phyloP scores from a whole-genome alignment of 306 rosid genomes.

The Cajanus cajan region DNA sequence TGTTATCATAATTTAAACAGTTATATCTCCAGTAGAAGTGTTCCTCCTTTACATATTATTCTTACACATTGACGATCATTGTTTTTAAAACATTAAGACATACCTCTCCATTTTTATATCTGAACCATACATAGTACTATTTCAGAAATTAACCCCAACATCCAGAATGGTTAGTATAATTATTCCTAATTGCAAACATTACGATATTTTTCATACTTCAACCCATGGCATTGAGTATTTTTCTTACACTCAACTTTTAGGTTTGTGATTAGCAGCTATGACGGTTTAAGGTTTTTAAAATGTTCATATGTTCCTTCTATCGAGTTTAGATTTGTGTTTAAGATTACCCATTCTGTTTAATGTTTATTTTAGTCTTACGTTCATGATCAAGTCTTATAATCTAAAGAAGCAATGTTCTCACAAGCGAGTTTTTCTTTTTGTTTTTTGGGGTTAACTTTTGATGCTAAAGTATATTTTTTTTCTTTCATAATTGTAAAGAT shows the following conservation, averaged over 20 bases:
- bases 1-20: neutral
- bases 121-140: neutral
- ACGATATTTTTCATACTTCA: neutral
- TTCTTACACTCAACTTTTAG: neutral
- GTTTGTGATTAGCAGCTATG: neutral
- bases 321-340: slow-evolving; percentile 8
- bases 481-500: slow-evolving; percentile 37
- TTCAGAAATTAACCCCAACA: neutral
- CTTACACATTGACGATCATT: neutral
- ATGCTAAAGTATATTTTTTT: slow-evolving; percentile 3
- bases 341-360: neutral
- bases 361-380: slow-evolving; percentile 19
- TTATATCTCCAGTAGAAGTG: neutral
- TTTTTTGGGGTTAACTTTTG: slow-evolving; percentile 23
- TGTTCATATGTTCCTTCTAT: slow-evolving; percentile 8
- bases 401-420: slow-evolving; percentile 23
- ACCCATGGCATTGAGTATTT: slow-evolving; percentile 7
- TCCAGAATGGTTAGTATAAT: neutral
- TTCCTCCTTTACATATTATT: neutral
- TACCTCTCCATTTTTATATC: neutral
- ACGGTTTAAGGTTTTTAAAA: slow-evolving; percentile 16
- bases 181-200: no score
- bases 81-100: neutral
- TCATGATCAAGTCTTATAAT: slow-evolving; percentile 21
- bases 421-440: slow-evolving; percentile 20